A percentile compares a stretch with the other conserved stretches of the same genome.
Evolutionary conservation across 2,329 filamentous ascomycete species (phyloP).

Genomic region (Apiospora malaysiana): DNA sequence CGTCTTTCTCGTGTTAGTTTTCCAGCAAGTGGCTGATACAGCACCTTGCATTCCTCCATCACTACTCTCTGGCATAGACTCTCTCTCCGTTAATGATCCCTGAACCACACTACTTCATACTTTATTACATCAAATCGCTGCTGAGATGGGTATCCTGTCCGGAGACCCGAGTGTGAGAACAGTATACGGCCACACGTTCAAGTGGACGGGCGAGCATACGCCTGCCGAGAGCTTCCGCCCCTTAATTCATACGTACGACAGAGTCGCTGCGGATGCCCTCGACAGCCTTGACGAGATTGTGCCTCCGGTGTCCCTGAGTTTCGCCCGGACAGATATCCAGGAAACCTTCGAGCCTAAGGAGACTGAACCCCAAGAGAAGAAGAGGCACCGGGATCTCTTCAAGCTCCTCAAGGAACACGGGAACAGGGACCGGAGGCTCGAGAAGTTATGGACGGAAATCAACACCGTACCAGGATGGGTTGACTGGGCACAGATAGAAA

Average conservation of each 20-base stretch:
- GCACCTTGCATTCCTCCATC: background rate
- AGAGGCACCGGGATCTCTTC: conserved; percentile 63
- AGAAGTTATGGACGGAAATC: conserved; percentile 68
- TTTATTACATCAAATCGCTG: background rate
- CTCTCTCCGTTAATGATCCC: background rate
- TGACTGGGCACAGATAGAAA: conserved; percentile 75
- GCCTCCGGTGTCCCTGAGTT: conserved; percentile 41
- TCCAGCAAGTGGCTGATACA: background rate
- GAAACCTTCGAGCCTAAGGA: conserved; percentile 13
- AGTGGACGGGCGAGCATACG: conserved; percentile 70
- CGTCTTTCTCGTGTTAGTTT: background rate
- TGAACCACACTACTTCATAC: background rate
- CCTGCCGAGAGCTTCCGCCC: conserved; percentile 63
- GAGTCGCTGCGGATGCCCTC: conserved; percentile 69
- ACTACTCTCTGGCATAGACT: background rate
- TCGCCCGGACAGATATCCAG: conserved; percentile 20
- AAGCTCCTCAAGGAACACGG: conserved; percentile 64
- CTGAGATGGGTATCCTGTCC: conserved; percentile 12
- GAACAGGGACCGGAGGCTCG: conserved; percentile 58
- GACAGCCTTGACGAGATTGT: conserved; percentile 67
- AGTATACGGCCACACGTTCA: conserved; percentile 71
- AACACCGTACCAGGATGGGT: conserved; percentile 76
- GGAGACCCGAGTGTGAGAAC: conserved; percentile 20
- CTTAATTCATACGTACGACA: conserved; percentile 71
- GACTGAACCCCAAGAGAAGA: conserved; percentile 14